Conservation (phyloP, 2,329 filamentous ascomycete genomes). For the Cryphonectria naterciae region DNA sequence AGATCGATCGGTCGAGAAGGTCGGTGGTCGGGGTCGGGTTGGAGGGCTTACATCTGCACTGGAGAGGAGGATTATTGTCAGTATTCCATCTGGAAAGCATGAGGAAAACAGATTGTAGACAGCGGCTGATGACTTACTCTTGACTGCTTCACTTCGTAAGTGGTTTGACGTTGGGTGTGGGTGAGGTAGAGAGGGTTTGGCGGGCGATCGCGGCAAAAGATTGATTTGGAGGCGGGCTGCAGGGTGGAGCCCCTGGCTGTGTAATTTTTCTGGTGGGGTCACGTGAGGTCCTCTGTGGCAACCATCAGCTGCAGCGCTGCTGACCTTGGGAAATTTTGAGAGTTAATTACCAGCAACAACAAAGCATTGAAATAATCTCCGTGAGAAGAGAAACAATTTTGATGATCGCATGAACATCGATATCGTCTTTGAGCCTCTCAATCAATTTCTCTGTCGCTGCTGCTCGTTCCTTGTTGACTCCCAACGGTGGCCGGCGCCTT, state of each 20-base stretch:
- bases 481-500: not conserved
- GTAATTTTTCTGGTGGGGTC: slow-evolving; percentile 18
- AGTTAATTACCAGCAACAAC: not conserved
- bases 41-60: slow-evolving; percentile 86
- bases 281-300: slow-evolving; percentile 10
- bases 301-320: not conserved
- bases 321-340: not conserved
- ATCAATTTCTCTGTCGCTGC: not conserved
- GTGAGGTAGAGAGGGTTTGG: slow-evolving; percentile 23
- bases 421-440: not conserved
- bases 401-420: not conserved
- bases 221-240: slow-evolving; percentile 5
- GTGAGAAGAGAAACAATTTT: not conserved
- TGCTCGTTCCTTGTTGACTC: not conserved
- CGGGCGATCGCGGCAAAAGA: slow-evolving; percentile 19
- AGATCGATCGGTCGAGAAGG: slow-evolving; percentile 30
- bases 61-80: slow-evolving; percentile 37
- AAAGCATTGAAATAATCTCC: not conserved
- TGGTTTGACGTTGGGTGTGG: slow-evolving; percentile 34
- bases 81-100: slow-evolving; percentile 26
- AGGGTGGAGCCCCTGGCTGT: slow-evolving; percentile 7
- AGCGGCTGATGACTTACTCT: slow-evolving; percentile 55
- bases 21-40: slow-evolving; percentile 24
- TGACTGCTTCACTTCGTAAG: slow-evolving; percentile 56
- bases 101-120: slow-evolving; percentile 11